Evolutionary conservation across 2,329 filamentous ascomycete species (phyloP).

Genomic region (Massarina eburnea): DNA sequence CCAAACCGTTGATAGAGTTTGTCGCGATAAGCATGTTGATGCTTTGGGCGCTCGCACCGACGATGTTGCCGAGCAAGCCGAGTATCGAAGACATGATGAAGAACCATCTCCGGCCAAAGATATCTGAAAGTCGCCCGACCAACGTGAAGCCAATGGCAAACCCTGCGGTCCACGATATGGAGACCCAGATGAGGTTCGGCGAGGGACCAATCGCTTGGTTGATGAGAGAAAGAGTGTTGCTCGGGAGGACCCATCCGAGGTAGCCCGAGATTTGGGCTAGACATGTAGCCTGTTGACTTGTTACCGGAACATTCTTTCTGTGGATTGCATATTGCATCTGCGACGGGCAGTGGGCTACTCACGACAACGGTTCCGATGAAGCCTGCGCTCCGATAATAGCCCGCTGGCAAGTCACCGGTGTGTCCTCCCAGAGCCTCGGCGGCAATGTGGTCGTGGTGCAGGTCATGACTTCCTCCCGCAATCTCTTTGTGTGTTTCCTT

Average conservation of each 20-base stretch:
- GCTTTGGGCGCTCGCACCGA: constrained; percentile 40
- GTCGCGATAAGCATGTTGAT: constrained; percentile 32
- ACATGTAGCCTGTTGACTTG: constrained; percentile 32
- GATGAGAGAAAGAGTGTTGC: constrained; percentile 35
- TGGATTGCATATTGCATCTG: constrained; percentile 1
- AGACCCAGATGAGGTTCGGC: constrained; percentile 43
- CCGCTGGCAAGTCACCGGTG: constrained; percentile 24
- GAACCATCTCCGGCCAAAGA: constrained; percentile 41
- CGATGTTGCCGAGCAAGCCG: constrained; percentile 38
- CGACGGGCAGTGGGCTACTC: constrained; percentile 2
- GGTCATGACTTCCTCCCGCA: constrained; percentile 13
- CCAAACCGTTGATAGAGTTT: constrained; percentile 40
- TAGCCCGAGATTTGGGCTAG: constrained; percentile 35
- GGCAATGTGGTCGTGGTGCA: constrained; percentile 33
- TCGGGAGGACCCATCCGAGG: constrained; percentile 33
- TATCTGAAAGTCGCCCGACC: constrained; percentile 42
- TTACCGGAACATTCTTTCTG: not conserved
- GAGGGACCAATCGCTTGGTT: constrained; percentile 43
- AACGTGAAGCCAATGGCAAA: constrained; percentile 42
- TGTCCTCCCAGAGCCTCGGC: constrained; percentile 30
- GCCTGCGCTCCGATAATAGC: constrained; percentile 26
- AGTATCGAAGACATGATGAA: constrained; percentile 40
- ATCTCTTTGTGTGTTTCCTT: no score
- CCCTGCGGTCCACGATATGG: constrained; percentile 37
- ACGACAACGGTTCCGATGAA: constrained; percentile 37